Conservation (phyloP, 2,329 filamentous ascomycete genomes). For the Fonsecaea pedrosoi region DNA sequence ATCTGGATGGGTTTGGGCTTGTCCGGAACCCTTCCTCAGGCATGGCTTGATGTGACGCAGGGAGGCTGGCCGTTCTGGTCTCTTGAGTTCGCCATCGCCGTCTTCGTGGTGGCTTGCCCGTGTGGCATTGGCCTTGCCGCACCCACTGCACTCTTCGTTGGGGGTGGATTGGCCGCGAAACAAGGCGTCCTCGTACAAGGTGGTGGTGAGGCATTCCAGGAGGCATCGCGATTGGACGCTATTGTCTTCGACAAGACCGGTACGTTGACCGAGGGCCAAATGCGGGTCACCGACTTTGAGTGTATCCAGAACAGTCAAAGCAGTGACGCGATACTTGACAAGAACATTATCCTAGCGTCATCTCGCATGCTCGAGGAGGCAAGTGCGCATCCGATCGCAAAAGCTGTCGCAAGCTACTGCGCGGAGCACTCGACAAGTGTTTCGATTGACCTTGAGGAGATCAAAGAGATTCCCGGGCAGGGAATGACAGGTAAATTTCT, state of each 20-base stretch:
- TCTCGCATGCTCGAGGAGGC: slow-evolving; percentile 62
- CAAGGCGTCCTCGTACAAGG: slow-evolving; percentile 83
- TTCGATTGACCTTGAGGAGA: slow-evolving; percentile 45
- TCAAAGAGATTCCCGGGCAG: slow-evolving; percentile 64
- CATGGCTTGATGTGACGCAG: slow-evolving; percentile 59
- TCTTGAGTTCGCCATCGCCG: slow-evolving; percentile 74
- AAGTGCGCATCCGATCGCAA: slow-evolving; percentile 66
- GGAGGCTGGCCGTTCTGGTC: slow-evolving; percentile 61
- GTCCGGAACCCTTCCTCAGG: slow-evolving; percentile 52
- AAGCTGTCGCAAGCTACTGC: slow-evolving; percentile 61
- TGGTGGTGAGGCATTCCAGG: slow-evolving; percentile 84
- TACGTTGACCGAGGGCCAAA: slow-evolving; percentile 73
- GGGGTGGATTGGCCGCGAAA: slow-evolving; percentile 78
- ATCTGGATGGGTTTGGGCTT: slow-evolving; percentile 55
- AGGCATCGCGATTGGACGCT: slow-evolving; percentile 76
- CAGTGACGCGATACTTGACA: slow-evolving; percentile 33
- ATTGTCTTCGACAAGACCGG: slow-evolving; percentile 91
- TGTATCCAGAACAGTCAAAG: slow-evolving; percentile 43
- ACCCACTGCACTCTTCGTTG: slow-evolving; percentile 85
- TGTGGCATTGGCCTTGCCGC: slow-evolving; percentile 85
- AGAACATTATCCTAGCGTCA: slow-evolving; percentile 52
- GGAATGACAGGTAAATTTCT: slow-evolving; percentile 62
- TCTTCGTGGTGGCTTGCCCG: slow-evolving; percentile 86
- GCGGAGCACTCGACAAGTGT: slow-evolving; percentile 38
- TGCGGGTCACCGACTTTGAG: slow-evolving; percentile 61